Evolutionary conservation across 257 asterid species (phyloP), one percentile per base, ranked within the genome.

Genomic region (Paraleonurus japonicus): DNA sequence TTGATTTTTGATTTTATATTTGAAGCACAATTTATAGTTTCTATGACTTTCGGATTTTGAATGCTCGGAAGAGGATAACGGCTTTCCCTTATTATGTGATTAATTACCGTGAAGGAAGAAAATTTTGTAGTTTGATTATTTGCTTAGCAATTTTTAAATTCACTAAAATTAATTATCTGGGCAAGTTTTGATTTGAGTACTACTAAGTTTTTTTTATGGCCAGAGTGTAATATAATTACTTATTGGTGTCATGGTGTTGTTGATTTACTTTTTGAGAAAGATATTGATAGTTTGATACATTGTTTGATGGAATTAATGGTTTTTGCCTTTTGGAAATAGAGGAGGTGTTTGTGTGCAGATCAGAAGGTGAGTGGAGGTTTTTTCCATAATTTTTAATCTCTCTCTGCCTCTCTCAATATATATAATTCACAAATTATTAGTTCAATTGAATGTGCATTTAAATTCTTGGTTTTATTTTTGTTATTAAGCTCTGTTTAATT

Each of bases 1-100:
- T 45, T 1, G 6, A 0, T 20, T 47, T 22, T 62, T n/a, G 10
- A 41, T 17, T 60, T 17, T 20, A 33, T 13, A 27, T 54, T 32
- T 17, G 26, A 17, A 22, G 27, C 58, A 17, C 26, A 1, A 16
- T 24, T 67, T 54, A 43, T 35, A 23, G 13, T 67, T 66, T 45
- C 27, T 15, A 19, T 13, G 53, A 61, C 73, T n/a, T 62, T 61
- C 55, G 75, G 64, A 50, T 53, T 19, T 72, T 50, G 27, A 67
- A 35, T 26, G 62, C 39, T 66, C 15, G 24, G 35, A 8, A 13
- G 23, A 24, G 51, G 68, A 27, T 11, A 16, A 64, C 13, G 35
- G 17, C 0, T 61, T 16, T 17, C 16, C 30, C 15, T 30, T 35
- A 19, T 64, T 37, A 3, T 45, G 65, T 3, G n/a, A n/a, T n/a